Conservation (phyloP, 2,329 filamentous ascomycete species). For the Cryphonectria japonica region DNA sequence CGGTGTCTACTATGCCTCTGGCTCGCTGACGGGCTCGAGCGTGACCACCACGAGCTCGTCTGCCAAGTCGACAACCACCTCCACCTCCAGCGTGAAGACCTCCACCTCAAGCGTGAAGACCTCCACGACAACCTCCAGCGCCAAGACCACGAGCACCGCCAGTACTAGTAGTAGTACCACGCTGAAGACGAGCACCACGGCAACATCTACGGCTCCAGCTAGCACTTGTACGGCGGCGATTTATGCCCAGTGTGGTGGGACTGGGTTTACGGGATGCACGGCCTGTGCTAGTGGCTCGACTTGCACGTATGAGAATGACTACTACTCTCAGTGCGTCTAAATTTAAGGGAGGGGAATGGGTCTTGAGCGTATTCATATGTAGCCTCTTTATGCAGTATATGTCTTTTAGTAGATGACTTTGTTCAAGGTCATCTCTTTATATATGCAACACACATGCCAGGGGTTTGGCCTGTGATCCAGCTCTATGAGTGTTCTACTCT, state of each 20-base stretch:
- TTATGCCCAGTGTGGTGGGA: constrained; percentile 45
- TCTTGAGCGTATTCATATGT: too few species aligned
- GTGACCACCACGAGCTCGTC: constrained; percentile 20
- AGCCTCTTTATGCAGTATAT: neutral
- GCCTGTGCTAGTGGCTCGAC: constrained; percentile 40
- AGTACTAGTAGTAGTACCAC: constrained; percentile 19
- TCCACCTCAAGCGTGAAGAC: constrained; percentile 15
- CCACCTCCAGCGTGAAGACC: constrained; percentile 19
- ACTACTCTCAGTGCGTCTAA: constrained; percentile 42
- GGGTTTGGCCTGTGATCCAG: neutral
- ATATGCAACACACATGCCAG: neutral
- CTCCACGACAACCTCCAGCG: constrained; percentile 15
- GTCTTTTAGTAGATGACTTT: neutral
- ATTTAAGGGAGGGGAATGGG: neutral
- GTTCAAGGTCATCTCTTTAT: neutral
- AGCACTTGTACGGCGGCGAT: constrained; percentile 32
- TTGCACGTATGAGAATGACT: constrained; percentile 40
- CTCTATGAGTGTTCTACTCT: neutral
- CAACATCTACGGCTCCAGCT: constrained; percentile 24
- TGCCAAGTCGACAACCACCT: constrained; percentile 29
- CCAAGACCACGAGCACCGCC: constrained; percentile 24
- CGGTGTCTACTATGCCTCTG: constrained; percentile 46
- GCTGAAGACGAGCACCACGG: constrained; percentile 17
- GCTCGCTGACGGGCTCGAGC: constrained; percentile 30
- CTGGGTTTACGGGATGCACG: constrained; percentile 40